Percentiles rank a stretch among this genome's conserved stretches.
Conservation (phyloP, 2,329 filamentous ascomycete species). For the Orbilia oligospora region DNA sequence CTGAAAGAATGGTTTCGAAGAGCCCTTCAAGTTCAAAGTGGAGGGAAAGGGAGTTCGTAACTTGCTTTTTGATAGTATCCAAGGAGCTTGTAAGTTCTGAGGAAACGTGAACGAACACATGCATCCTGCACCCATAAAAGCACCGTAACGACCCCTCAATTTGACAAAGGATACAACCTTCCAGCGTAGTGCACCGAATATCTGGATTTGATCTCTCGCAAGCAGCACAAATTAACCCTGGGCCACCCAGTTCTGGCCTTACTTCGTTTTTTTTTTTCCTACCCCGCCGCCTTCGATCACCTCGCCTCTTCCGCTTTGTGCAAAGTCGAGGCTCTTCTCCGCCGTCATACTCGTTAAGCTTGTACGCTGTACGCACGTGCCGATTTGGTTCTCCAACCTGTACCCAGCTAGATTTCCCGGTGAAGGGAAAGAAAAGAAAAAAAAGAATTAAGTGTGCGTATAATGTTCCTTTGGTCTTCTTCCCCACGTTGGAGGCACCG, state of each 20-base stretch:
- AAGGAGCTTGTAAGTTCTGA: conserved; percentile 40
- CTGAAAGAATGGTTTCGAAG: conserved; percentile 25
- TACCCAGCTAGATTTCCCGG: conserved; percentile 39
- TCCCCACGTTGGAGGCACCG: conserved; percentile 48
- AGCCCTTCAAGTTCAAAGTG: conserved; percentile 20
- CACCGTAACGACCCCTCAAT: conserved; percentile 52
- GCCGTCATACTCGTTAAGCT: conserved; percentile 52
- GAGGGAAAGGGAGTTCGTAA: conserved; percentile 22
- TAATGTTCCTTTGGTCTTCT: conserved; percentile 45
- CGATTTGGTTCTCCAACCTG: conserved; percentile 33
- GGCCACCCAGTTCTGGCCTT: conserved; percentile 43
- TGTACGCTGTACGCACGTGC: conserved; percentile 51
- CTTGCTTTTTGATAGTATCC: conserved; percentile 50
- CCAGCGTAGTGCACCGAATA: conserved; percentile 52
- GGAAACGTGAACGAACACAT: conserved; percentile 49
- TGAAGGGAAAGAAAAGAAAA: conserved; percentile 43
- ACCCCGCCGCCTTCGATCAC: conserved; percentile 59
- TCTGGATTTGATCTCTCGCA: conserved; percentile 50
- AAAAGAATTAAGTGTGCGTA: conserved; percentile 53
- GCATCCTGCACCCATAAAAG: conserved; percentile 57
- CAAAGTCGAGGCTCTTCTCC: conserved; percentile 57
- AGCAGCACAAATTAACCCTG: conserved; percentile 57
- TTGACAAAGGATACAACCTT: conserved; percentile 51
- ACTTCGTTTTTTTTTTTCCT: conserved; percentile 28
- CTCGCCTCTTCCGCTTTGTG: conserved; percentile 59